These are phyloP conservation scores for Alternaria gaisen DNA, from an alignment of 2,329 filamentous ascomycete genomes.

Conservation along the genomic window DNA sequence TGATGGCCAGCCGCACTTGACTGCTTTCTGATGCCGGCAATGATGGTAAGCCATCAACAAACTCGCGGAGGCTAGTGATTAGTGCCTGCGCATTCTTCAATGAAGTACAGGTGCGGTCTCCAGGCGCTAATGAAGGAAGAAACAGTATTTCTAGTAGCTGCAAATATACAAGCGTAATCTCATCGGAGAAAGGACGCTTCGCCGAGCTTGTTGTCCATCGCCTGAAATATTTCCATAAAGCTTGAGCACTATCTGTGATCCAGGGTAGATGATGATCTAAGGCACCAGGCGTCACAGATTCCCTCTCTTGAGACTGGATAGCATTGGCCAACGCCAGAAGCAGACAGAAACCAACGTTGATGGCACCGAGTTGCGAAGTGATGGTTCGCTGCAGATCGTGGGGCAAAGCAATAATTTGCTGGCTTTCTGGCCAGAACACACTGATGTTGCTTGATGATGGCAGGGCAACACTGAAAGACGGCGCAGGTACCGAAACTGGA, in stretches of 20 bases:
- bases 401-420: conserved; percentile 53
- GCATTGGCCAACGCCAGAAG: conserved; percentile 29
- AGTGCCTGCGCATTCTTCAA: conserved; percentile 34
- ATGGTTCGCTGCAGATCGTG: conserved; percentile 50
- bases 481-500: conserved; percentile 10
- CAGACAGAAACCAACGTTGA: conserved; percentile 39
- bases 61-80: conserved; percentile 25
- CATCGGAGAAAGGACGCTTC: conserved; percentile 26
- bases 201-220: conserved; percentile 28
- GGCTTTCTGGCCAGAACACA: conserved; percentile 51
- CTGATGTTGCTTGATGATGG: conserved; percentile 53
- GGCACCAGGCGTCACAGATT: conserved; percentile 3
- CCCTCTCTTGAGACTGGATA: background rate
- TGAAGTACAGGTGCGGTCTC: conserved; percentile 21
- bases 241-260: conserved; percentile 35
- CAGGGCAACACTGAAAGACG: conserved; percentile 42
- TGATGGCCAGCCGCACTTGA: conserved; percentile 36
- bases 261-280: conserved; percentile 35
- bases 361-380: conserved; percentile 33
- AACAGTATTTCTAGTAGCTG: conserved; percentile 31
- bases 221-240: conserved; percentile 37
- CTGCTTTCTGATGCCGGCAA: conserved; percentile 27
- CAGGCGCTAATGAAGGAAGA: conserved; percentile 9
- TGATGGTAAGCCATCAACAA: conserved; percentile 28
- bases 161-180: conserved; percentile 33